These are phyloP conservation scores for Xerocomus amazonicus DNA, from an alignment of 1,284 basidiomycete species.

Conservation along the genomic window DNA sequence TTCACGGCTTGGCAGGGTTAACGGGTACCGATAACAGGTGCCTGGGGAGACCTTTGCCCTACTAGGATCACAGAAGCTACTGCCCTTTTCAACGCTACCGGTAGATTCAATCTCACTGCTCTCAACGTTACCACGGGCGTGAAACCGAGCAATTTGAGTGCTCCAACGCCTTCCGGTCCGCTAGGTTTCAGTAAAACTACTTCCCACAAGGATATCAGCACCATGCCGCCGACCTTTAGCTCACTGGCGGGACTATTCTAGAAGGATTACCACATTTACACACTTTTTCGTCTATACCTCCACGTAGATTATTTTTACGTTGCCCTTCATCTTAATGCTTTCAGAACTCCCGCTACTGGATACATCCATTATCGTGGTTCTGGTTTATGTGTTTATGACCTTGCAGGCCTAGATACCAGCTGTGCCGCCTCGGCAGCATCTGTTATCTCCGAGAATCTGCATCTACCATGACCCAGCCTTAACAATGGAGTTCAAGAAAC, in stretches of 20 bases:
- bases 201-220: conserved; percentile 15
- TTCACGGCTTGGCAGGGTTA: not conserved
- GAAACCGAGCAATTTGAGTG: not conserved
- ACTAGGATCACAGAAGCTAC: conserved; percentile 14
- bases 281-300: not conserved
- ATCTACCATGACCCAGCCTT: too few relatives aligned
- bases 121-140: conserved; percentile 6
- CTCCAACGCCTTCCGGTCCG: conserved; percentile 5
- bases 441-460: too few relatives aligned
- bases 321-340: not conserved
- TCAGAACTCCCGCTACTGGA: not conserved
- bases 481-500: too few relatives aligned
- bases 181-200: conserved; percentile 3
- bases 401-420: not conserved
- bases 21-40: conserved; percentile 5
- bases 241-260: conserved; percentile 9
- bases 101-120: conserved; percentile 18
- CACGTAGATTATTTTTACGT: not conserved
- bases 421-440: not conserved
- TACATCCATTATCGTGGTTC: too few relatives aligned
- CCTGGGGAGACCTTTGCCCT: conserved; percentile 24
- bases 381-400: not conserved
- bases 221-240: conserved; percentile 15
- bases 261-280: not conserved
- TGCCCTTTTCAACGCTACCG: conserved; percentile 14